phyloP scores from a whole-genome alignment of 768 basidiomycete genomes.

The Mycena metata region DNA sequence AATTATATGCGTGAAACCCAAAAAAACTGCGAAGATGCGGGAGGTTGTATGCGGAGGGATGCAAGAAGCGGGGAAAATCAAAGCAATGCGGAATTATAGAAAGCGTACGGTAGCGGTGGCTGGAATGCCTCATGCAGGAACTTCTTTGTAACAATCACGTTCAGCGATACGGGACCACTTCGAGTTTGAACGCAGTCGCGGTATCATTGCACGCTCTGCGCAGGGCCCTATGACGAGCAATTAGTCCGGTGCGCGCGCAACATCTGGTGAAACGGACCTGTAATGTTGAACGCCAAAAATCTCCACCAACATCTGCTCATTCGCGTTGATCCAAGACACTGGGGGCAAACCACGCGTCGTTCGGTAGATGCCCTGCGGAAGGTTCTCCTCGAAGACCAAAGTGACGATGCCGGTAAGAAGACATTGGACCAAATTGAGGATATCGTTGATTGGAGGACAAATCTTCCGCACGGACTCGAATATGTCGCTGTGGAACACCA shows the following conservation, averaged over 20 bases:
- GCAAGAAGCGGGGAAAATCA: constrained; percentile 40
- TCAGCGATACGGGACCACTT: constrained; percentile 64
- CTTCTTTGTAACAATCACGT: constrained; percentile 34
- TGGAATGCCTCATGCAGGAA: constrained; percentile 46
- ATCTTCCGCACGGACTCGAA: constrained; percentile 80
- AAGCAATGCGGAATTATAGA: constrained; percentile 47
- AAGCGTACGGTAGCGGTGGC: constrained; percentile 40
- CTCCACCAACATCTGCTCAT: constrained; percentile 76
- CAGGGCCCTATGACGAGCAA: constrained; percentile 54
- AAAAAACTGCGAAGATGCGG: constrained; percentile 28
- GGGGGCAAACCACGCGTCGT: constrained; percentile 86
- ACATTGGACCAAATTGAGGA: constrained; percentile 77
- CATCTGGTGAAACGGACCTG: constrained; percentile 45
- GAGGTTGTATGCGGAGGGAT: constrained; percentile 27
- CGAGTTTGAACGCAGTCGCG: constrained; percentile 80
- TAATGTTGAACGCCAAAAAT: constrained; percentile 83
- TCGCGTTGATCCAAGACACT: constrained; percentile 79
- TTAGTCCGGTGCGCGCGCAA: not conserved
- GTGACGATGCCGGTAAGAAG: constrained; percentile 81
- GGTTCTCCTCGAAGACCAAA: constrained; percentile 79
- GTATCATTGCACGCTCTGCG: constrained; percentile 81
- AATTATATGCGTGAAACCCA: constrained; percentile 41
- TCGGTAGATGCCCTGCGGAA: constrained; percentile 77
- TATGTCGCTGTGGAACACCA: constrained; percentile 87
- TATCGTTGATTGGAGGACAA: constrained; percentile 77